phyloP scores from a whole-genome alignment of 257 asterid genomes.

The Solanum sejunctum region DNA sequence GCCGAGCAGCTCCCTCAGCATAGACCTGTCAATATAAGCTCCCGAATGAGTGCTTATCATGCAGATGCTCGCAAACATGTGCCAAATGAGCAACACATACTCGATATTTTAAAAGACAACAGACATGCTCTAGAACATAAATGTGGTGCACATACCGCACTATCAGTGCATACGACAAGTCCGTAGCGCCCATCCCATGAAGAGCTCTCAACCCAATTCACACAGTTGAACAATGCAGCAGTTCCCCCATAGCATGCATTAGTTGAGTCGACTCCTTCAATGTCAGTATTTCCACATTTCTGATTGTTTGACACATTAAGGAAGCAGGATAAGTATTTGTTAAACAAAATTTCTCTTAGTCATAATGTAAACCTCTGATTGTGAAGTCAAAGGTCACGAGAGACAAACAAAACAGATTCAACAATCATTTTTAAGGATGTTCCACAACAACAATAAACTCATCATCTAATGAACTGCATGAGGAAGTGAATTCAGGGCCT shows the following conservation, averaged over 20 bases:
- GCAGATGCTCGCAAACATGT: background rate
- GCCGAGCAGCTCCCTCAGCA: slow-evolving; percentile 99
- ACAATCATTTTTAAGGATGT: background rate
- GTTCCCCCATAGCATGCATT: slow-evolving; percentile 99
- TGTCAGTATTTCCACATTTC: slow-evolving; percentile 87
- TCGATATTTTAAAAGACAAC: background rate
- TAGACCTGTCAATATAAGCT: slow-evolving; percentile 55
- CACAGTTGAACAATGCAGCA: slow-evolving; percentile 90
- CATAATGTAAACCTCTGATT: background rate
- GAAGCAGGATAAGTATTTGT: background rate
- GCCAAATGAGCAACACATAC: background rate
- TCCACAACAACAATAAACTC: background rate
- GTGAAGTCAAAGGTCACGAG: background rate
- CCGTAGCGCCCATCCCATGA: slow-evolving; percentile 99
- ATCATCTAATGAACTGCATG: background rate
- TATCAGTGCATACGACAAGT: slow-evolving; percentile 96
- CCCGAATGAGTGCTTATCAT: background rate
- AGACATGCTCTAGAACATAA: background rate
- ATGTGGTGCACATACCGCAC: slow-evolving; percentile 67
- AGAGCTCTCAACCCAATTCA: slow-evolving; percentile 95
- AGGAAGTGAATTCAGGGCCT: background rate
- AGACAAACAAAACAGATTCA: background rate
- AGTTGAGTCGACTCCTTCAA: slow-evolving; percentile 97
- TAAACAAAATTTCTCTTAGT: background rate
- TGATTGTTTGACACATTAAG: slow-evolving; percentile 19